Conservation (phyloP, 257 asterid genomes). For the Solanum medicagineum region DNA sequence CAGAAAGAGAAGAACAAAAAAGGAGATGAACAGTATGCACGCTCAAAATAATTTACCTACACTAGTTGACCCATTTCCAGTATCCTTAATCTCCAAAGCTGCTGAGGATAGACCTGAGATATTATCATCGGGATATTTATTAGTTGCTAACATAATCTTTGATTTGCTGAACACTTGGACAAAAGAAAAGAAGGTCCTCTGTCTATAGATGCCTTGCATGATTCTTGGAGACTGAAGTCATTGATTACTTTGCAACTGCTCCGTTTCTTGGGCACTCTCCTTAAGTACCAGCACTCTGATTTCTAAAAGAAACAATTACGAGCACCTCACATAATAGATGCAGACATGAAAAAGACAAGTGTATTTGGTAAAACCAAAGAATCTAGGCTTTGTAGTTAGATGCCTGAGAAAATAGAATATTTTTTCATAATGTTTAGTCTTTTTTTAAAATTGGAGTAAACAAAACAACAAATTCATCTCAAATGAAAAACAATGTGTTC, state of each 20-base stretch:
- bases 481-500: not conserved
- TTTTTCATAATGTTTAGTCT: not conserved
- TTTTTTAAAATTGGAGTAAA: not conserved
- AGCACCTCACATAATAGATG: not conserved
- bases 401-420: not conserved
- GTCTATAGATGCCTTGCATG: not conserved
- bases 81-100: conserved; percentile 59
- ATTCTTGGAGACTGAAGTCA: not conserved
- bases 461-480: not conserved
- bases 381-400: not conserved
- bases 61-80: conserved; percentile 36
- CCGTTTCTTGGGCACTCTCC: not conserved
- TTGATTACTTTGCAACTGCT: not conserved
- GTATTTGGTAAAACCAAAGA: not conserved
- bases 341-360: not conserved
- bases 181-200: not conserved
- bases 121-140: not conserved
- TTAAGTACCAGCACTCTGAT: not conserved
- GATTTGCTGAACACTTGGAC: not conserved
- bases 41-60: conserved; percentile 34
- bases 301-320: not conserved
- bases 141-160: not conserved
- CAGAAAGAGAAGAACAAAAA: not conserved
- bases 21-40: not conserved
- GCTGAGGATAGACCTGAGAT: conserved; percentile 88